phyloP scores from a whole-genome alignment of 148 eudicot species.

The Rhododendron mucronatum region DNA sequence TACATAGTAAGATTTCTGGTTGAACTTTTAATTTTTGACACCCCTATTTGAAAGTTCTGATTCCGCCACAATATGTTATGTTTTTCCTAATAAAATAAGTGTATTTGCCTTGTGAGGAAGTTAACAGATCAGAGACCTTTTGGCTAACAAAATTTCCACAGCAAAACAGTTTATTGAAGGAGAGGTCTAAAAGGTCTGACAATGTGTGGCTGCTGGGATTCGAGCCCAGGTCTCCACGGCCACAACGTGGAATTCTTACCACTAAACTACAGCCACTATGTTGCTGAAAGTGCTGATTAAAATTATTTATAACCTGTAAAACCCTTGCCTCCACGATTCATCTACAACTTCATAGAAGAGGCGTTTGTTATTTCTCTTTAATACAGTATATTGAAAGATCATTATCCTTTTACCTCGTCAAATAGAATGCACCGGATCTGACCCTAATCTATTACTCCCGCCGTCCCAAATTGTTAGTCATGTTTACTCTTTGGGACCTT shows the following conservation, averaged over 20 bases:
- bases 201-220: not conserved
- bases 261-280: not conserved
- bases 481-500: no score
- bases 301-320: rapidly evolving
- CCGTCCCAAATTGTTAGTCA: no score
- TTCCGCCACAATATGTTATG: no score
- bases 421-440: not conserved
- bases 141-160: not conserved
- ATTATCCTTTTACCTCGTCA: not conserved
- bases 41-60: no score
- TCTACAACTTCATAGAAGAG: not conserved
- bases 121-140: no score
- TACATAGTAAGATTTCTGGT: no score
- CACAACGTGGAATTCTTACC: constrained; percentile 9
- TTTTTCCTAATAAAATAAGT: no score
- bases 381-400: not conserved
- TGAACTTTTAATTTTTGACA: no score
- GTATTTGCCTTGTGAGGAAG: not conserved
- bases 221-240: constrained; percentile 8
- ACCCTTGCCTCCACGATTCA: no score
- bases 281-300: no score
- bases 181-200: no score
- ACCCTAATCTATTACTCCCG: no score
- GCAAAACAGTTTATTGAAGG: not conserved
- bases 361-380: not conserved